phyloP scores from a whole-genome alignment of 2,329 filamentous ascomycete genomes.

The Dothistroma pini region DNA sequence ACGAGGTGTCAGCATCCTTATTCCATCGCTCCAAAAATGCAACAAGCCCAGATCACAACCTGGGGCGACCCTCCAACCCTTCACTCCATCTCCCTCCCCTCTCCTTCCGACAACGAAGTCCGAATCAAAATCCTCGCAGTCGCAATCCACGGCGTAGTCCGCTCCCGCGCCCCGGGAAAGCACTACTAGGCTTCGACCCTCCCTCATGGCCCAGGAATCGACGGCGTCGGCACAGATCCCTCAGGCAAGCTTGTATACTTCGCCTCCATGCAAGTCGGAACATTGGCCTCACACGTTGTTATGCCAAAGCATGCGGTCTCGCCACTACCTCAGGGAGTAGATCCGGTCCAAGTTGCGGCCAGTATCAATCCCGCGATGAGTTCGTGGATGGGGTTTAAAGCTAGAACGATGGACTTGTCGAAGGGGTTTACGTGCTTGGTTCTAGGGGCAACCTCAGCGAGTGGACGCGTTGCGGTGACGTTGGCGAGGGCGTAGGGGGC shows the following conservation, averaged over 20 bases:
- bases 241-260: conserved; percentile 53
- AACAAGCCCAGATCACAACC: conserved; percentile 41
- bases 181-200: conserved; percentile 52
- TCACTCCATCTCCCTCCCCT: conserved; percentile 32
- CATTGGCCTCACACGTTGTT: conserved; percentile 50
- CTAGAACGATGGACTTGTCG: conserved; percentile 42
- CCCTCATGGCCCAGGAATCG: conserved; percentile 52
- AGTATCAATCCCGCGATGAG: conserved; percentile 55
- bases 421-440: conserved; percentile 49
- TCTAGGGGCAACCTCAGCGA: conserved; percentile 52
- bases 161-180: conserved; percentile 50
- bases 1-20: not conserved
- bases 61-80: conserved; percentile 40
- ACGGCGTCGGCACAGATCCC: conserved; percentile 49
- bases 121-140: conserved; percentile 52
- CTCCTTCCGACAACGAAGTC: conserved; percentile 38
- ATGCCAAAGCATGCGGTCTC: conserved; percentile 41
- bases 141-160: conserved; percentile 54
- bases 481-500: conserved; percentile 51
- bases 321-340: conserved; percentile 45
- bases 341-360: conserved; percentile 51
- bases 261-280: conserved; percentile 42
- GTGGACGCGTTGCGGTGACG: conserved; percentile 50
- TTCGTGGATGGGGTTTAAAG: conserved; percentile 56
- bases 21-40: conserved; percentile 26